Base-by-base conservation (phyloP, 208 protist species). In the Vickermania ingenoplastis region DNA sequence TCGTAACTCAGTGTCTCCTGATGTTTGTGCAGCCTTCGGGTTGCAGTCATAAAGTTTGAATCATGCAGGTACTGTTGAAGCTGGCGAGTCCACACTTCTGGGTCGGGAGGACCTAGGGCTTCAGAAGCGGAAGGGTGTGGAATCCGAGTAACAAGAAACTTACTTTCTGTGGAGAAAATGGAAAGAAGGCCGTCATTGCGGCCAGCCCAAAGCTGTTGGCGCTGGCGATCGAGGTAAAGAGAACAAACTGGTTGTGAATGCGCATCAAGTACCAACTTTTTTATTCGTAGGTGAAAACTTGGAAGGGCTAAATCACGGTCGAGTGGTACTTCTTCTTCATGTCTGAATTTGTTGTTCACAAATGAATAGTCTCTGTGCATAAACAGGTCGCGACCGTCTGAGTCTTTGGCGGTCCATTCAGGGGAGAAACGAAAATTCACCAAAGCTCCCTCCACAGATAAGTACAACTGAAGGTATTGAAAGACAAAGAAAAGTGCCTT, bases 401-500 rank as follows among this genome's bases (percentile, higher is more conserved):
- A 50, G 50, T 86, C 75, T 3, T 54, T 60, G 48, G 57, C 50
- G 48, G 62, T 29, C 78, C 81, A 88, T 54, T 73, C 64, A 3
- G 84, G 84, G 50, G 58, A 41, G 57, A 75, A 90, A 24, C 78
- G 72, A 53, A 95, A 66, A 21, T 76, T 71, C 58, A 88, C 63
- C 56, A 95, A 67, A 0, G 71, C 74, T 21, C 83, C 76, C 23
- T 94, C 88, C 14, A 95, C 77, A 26, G 73, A 75, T 3, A 95
- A 64, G 61, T 85, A 95, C 65, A 95, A 64, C 52, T 90, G 76
- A 31, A 95, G 65, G 25, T 71, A 56, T 41, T 84, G 56, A 29
- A 91, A 83, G 1, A 67, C 83, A 58, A 76, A 88, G 71, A 75
- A 95, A 21, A 92, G 75, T 3, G 88, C 88, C 61, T 78, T 81